A percentile compares a stretch with the other conserved stretches of the same genome.
These are phyloP conservation scores for Globisporangium iwayamae DNA, from an alignment of 352 stramenopile genomes.

Conservation along the genomic window DNA sequence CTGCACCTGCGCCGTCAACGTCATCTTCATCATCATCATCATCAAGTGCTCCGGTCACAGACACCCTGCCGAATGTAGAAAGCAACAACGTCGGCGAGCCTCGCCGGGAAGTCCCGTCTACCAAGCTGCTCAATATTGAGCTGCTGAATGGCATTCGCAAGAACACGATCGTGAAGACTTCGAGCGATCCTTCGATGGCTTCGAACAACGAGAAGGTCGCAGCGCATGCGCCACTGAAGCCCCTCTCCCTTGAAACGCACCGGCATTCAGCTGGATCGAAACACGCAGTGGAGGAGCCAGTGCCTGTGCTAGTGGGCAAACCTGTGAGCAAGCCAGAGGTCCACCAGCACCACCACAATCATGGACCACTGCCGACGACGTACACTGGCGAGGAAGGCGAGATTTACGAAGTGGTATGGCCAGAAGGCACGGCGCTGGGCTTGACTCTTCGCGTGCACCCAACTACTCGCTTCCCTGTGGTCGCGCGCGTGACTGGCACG, in stretches of 20 bases:
- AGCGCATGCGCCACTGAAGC: conserved; percentile 29
- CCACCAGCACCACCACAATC: neutral
- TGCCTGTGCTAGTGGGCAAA: conserved; percentile 3
- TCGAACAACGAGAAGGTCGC: conserved; percentile 17
- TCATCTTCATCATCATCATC: conserved; percentile 2
- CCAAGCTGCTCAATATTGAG: conserved; percentile 45
- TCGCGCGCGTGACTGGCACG: conserved; percentile 66
- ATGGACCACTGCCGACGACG: conserved; percentile 15
- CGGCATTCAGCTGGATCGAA: conserved; percentile 20
- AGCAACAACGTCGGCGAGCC: conserved; percentile 8
- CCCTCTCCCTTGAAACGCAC: conserved; percentile 30
- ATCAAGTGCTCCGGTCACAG: conserved; percentile 6
- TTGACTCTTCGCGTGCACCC: conserved; percentile 68
- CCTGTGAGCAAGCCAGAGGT: conserved; percentile 1
- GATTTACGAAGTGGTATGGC: conserved; percentile 74
- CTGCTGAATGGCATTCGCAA: conserved; percentile 32
- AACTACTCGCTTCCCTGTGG: conserved; percentile 64
- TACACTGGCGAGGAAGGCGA: conserved; percentile 40
- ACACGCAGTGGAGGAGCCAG: conserved; percentile 17
- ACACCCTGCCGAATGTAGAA: conserved; percentile 1
- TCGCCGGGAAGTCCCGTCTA: conserved; percentile 28
- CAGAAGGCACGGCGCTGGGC: conserved; percentile 58
- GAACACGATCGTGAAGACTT: conserved; percentile 31
- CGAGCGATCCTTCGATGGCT: conserved; percentile 25
- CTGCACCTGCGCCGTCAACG: no score